Percentiles rank a stretch among this genome's conserved stretches.
phyloP scores from a whole-genome alignment of 228 moss, liverwort and hornwort genomes.

The Sphagnum fallax region DNA sequence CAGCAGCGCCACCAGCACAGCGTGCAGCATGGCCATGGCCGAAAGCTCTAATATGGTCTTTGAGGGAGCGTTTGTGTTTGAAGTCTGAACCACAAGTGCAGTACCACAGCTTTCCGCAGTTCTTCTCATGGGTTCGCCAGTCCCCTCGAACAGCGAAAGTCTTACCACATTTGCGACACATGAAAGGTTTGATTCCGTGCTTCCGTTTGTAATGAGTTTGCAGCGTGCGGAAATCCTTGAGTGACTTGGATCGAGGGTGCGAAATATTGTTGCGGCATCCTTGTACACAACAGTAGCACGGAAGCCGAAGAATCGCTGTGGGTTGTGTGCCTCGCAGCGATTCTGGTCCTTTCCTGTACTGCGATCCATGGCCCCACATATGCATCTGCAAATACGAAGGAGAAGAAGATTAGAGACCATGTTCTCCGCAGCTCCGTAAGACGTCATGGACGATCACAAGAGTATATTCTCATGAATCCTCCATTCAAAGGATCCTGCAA shows the following conservation, averaged over 20 bases:
- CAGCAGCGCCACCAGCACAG: neutral
- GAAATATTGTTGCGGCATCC: conserved; percentile 95
- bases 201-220: conserved; percentile 98
- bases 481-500: too few relatives aligned
- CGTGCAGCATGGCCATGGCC: conserved; percentile 78
- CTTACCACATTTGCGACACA: conserved; percentile 90
- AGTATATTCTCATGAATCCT: too few relatives aligned
- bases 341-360: conserved; percentile 91
- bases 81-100: conserved; percentile 94
- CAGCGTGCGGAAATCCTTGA: conserved; percentile 91
- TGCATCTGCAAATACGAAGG: conserved; percentile 62
- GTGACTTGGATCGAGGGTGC: conserved; percentile 79
- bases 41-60: conserved; percentile 94
- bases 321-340: conserved; percentile 92
- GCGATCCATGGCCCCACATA: conserved; percentile 99
- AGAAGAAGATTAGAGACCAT: too few relatives aligned
- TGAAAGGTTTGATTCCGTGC: conserved; percentile 96
- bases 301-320: conserved; percentile 86
- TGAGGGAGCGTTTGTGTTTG: conserved; percentile 88
- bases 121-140: conserved; percentile 98
- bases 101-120: conserved; percentile 97
- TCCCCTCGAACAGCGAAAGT: conserved; percentile 93
- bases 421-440: too few relatives aligned
- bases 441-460: too few relatives aligned
- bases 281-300: conserved; percentile 87